phyloP scores from a whole-genome alignment of 768 basidiomycete species.

The Austroboletus festivus region DNA sequence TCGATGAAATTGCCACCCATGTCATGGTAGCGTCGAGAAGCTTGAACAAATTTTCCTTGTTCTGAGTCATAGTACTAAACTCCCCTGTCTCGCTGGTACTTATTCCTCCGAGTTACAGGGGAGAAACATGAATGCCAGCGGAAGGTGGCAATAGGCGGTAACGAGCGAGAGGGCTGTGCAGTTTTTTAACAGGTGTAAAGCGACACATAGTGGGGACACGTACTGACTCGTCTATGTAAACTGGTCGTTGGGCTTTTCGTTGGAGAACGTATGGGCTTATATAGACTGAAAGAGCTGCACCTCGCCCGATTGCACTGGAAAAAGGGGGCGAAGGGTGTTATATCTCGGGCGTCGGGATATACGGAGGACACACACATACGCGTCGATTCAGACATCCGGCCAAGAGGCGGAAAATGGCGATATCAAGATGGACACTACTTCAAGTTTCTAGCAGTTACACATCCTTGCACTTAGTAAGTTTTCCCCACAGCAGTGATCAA shows the following conservation, averaged over 20 bases:
- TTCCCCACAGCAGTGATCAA: too few relatives aligned
- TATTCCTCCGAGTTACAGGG: slow-evolving; percentile 44
- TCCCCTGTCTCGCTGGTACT: slow-evolving; percentile 38
- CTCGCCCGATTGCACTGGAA: background rate
- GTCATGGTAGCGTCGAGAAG: slow-evolving; percentile 43
- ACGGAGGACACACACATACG: background rate
- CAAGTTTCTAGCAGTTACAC: too few relatives aligned
- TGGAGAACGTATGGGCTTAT: background rate
- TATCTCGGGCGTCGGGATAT: background rate
- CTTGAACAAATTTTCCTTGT: slow-evolving; percentile 41
- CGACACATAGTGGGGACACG: background rate
- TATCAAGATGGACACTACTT: too few relatives aligned
- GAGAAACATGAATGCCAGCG: slow-evolving; percentile 44
- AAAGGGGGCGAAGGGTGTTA: too few relatives aligned
- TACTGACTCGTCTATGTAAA: too few relatives aligned
- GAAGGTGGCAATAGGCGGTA: slow-evolving; percentile 36
- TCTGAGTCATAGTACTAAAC: slow-evolving; percentile 22
- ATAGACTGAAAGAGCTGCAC: background rate
- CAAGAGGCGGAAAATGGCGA: background rate
- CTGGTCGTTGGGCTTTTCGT: too few relatives aligned
- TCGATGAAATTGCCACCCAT: slow-evolving; percentile 48
- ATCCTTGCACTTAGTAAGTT: too few relatives aligned
- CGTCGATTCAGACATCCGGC: background rate
- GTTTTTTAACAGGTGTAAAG: slow-evolving; percentile 12
- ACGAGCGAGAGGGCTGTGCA: slow-evolving; percentile 25